Conservation (phyloP, 805 yeast species). For the Monosporozyma aerobia region DNA sequence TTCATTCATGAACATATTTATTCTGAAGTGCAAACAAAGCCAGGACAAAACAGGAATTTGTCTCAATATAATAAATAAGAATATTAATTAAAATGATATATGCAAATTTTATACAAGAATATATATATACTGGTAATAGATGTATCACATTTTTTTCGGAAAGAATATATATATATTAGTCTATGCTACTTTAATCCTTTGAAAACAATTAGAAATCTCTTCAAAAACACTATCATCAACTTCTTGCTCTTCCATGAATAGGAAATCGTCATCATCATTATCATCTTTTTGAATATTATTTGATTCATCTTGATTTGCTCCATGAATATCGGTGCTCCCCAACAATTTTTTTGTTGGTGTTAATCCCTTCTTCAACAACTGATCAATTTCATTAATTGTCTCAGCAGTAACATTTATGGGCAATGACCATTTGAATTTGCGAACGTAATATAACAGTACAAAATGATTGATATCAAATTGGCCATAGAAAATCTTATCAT, state of each 20-base stretch:
- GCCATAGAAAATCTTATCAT: conserved; percentile 16
- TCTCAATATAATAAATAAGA: background rate
- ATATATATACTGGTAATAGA: too few species aligned
- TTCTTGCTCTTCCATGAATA: background rate
- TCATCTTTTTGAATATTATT: background rate
- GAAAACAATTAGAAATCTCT: background rate
- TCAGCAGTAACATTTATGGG: background rate
- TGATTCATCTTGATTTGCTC: background rate
- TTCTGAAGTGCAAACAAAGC: too few species aligned
- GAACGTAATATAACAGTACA: conserved; percentile 9
- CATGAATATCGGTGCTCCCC: background rate
- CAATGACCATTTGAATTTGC: background rate
- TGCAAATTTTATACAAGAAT: background rate
- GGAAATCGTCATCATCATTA: background rate
- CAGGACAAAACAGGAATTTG: background rate
- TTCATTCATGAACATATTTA: too few species aligned
- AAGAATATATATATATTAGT: background rate
- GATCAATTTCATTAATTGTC: background rate
- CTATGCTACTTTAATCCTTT: background rate
- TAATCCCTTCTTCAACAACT: background rate
- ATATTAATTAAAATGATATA: background rate
- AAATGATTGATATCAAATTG: conserved; percentile 18
- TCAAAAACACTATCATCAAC: background rate
- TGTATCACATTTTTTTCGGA: too few species aligned
- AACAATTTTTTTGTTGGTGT: background rate